Evolutionary conservation across 2,329 filamentous ascomycete genomes (phyloP).

Genomic region (Colletotrichum australisinense): DNA sequence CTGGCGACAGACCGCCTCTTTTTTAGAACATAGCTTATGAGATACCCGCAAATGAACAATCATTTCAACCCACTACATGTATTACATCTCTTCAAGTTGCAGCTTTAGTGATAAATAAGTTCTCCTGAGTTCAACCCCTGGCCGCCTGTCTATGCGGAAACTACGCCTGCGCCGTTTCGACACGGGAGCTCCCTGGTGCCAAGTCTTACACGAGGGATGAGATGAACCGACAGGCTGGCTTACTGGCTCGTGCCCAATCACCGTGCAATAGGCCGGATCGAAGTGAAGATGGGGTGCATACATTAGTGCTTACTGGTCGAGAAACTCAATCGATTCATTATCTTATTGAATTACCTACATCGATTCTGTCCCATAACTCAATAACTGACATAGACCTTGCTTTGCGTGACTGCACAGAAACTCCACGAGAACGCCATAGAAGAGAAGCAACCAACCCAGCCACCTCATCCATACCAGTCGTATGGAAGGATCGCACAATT

Average conservation of each 20-base stretch:
- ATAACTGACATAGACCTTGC: background rate
- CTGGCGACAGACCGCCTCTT: background rate
- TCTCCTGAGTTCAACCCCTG: too few relatives aligned
- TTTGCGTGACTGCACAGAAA: background rate
- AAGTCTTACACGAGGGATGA: background rate
- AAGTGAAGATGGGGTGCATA: background rate
- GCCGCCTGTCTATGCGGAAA: too few relatives aligned
- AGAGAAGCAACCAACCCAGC: background rate
- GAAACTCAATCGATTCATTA: background rate
- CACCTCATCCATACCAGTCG: background rate
- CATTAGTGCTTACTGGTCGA: constrained; percentile 22
- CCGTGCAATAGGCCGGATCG: background rate
- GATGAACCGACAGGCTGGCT: background rate
- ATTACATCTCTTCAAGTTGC: background rate
- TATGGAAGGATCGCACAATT: background rate
- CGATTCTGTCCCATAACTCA: background rate
- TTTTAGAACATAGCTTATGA: background rate
- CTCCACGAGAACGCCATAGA: background rate
- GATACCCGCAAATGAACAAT: constrained; percentile 19
- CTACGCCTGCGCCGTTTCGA: too few relatives aligned
- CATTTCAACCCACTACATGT: background rate
- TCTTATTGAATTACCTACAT: background rate
- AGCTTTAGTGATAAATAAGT: background rate
- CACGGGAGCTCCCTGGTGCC: too few relatives aligned
- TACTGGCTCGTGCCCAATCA: background rate